A percentile compares a stretch with the other conserved stretches of the same genome.
These are phyloP conservation scores for Plasmodium adleri DNA, from an alignment of 169 alveolate species.

Conservation along the genomic window DNA sequence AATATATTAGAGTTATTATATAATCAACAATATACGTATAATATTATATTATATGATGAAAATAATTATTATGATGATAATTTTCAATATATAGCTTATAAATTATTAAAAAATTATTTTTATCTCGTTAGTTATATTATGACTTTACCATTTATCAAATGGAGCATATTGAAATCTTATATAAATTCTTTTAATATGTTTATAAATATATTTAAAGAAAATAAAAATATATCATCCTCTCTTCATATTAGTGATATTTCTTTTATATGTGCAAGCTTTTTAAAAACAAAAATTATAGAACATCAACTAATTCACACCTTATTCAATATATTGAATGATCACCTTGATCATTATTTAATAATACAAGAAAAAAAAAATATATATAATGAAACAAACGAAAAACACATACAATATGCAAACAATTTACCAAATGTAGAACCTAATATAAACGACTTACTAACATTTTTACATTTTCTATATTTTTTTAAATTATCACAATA, in stretches of 20 bases:
- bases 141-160: slow-evolving; percentile 42
- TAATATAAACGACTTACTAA: slow-evolving; percentile 29
- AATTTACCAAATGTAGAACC: too few species aligned
- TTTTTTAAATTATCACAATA: slow-evolving; percentile 20
- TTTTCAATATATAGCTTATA: slow-evolving; percentile 16
- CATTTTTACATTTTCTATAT: slow-evolving; percentile 37
- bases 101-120: slow-evolving; percentile 45
- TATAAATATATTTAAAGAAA: slow-evolving; percentile 15
- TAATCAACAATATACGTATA: slow-evolving; percentile 52
- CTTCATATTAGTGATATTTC: slow-evolving; percentile 33
- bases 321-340: slow-evolving; percentile 1
- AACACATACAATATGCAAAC: too few species aligned
- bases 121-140: slow-evolving; percentile 44
- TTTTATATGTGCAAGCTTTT: slow-evolving; percentile 48
- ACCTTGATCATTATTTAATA: background rate
- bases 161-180: slow-evolving; percentile 39
- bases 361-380: too few species aligned
- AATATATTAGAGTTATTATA: slow-evolving; percentile 26
- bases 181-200: slow-evolving; percentile 41
- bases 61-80: slow-evolving; percentile 28
- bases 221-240: slow-evolving; percentile 22
- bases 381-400: too few species aligned
- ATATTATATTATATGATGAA: slow-evolving; percentile 43
- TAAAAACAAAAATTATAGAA: slow-evolving; percentile 44
- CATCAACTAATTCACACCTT: slow-evolving; percentile 9